Evolutionary conservation across 805 yeast genomes (phyloP), one percentile per base, ranked within the genome.

Genomic region (Starmerella gropengiesseri): DNA sequence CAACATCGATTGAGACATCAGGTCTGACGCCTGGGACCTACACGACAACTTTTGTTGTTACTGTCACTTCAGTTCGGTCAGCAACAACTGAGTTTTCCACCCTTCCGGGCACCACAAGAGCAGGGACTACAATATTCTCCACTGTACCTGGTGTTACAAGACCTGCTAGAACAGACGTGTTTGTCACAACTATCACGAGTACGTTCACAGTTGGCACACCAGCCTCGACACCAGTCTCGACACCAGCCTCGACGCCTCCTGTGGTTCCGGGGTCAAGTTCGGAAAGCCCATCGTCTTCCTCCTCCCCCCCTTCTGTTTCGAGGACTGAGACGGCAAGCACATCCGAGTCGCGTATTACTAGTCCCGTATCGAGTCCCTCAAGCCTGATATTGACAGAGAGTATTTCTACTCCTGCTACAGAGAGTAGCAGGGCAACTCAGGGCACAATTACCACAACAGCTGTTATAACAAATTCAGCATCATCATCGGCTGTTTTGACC

Each of bases 71-170:
- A 4, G 28, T 31, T 29, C 4, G 37, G 13, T 28, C 39, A 16
- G 28, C 36, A 7, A 37, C 43, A 3, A 39, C 43, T 12, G 19
- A 29, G 27, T 28, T 36, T 12, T 34, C 41, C 31, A 31, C 41
- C 13, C 31, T 47, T 22, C 51, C 52, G 18, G 52, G 45, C 5
- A 32, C 45, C 14, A 37, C 41, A 22, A 18, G 26, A 9, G 26
- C 33, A 3, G 41, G 41, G 13, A 30, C 33, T 1, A 37, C 41
- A 16, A 19, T 25, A 12, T 35, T 25, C 22, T 35, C 38, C 12
- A 35, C 38, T 4, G 22, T 35, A 2, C 38, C 38, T 14, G 38
- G 38, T 4, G 7, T 14, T 4, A 35, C 38, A 5, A 18, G 14
- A 1, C 38, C 38, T 8, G 33, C 32, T 7, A 20, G 31, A 7